phyloP scores from a whole-genome alignment of 2,329 filamentous ascomycete genomes.

The Colletotrichum destructivum region DNA sequence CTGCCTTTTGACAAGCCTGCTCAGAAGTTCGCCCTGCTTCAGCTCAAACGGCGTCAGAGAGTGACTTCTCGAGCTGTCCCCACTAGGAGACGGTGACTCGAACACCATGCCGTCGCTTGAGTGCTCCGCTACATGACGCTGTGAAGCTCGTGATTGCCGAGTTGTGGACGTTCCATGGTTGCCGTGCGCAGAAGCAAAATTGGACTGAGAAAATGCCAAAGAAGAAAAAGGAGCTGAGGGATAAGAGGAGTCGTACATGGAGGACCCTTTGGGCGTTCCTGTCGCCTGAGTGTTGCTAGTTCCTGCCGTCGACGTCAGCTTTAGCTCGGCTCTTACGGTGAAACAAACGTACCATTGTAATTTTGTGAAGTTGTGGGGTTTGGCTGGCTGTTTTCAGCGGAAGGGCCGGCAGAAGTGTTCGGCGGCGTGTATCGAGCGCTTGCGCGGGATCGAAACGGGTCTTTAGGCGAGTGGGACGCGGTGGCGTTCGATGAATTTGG shows the following conservation, averaged over 20 bases:
- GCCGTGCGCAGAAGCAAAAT: conserved; percentile 9
- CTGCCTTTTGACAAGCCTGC: conserved; percentile 54
- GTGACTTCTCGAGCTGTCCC: conserved; percentile 40
- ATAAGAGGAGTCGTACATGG: conserved; percentile 62
- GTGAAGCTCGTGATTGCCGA: background rate
- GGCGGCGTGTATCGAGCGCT: conserved; percentile 43
- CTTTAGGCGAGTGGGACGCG: conserved; percentile 33
- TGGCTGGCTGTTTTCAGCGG: conserved; percentile 11
- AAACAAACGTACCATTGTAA: background rate
- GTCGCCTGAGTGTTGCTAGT: conserved; percentile 6
- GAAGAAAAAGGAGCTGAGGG: conserved; percentile 16
- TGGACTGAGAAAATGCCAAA: conserved; percentile 23
- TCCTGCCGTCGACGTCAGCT: conserved; percentile 19
- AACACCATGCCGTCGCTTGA: conserved; percentile 16
- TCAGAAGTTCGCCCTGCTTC: conserved; percentile 56
- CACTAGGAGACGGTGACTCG: conserved; percentile 41
- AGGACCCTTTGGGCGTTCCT: conserved; percentile 52
- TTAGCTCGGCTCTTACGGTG: background rate
- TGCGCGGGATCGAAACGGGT: conserved; percentile 41
- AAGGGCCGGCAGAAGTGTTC: conserved; percentile 22
- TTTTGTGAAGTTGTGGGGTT: conserved; percentile 17
- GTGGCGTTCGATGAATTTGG: conserved; percentile 35
- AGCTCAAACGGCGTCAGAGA: conserved; percentile 57
- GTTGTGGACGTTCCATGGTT: conserved; percentile 2
- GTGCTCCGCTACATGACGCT: background rate